These are phyloP conservation scores for Globisporangium spinosum DNA, from an alignment of 352 stramenopile genomes.

Conservation along the genomic window DNA sequence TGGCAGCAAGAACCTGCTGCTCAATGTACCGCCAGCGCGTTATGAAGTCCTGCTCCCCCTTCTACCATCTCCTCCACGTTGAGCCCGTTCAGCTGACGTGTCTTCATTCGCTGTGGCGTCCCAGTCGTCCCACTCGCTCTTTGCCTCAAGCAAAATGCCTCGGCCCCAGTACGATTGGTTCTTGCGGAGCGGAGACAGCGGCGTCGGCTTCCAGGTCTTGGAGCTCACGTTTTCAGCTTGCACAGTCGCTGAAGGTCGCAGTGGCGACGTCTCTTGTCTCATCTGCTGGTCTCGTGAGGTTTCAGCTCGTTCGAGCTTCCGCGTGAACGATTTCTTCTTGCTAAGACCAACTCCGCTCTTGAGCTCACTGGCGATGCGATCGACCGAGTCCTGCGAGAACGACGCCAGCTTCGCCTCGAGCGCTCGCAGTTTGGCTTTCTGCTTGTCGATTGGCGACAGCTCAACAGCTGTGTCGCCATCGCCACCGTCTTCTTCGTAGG, in stretches of 20 bases:
- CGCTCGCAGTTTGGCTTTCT: constrained; percentile 49
- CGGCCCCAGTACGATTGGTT: constrained; percentile 50
- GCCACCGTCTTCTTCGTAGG: not conserved
- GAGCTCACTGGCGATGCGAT: constrained; percentile 33
- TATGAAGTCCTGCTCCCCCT: not conserved
- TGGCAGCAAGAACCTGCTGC: constrained; percentile 46
- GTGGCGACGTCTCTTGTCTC: not conserved
- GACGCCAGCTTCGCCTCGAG: constrained; percentile 51
- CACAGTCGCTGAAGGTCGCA: not conserved
- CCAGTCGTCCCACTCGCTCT: not conserved
- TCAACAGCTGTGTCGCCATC: constrained; percentile 5
- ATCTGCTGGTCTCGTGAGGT: not conserved
- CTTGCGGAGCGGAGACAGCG: constrained; percentile 44
- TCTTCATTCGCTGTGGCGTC: not conserved
- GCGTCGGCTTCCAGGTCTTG: constrained; percentile 27
- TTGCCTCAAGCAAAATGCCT: constrained; percentile 44
- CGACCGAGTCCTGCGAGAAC: constrained; percentile 47
- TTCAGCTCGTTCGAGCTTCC: not conserved
- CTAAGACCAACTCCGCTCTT: constrained; percentile 1
- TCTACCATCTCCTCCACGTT: not conserved
- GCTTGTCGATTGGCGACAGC: constrained; percentile 41
- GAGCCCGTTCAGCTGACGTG: not conserved
- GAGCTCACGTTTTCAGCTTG: not conserved
- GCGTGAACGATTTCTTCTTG: not conserved
- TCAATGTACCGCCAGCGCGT: constrained; percentile 1